Conservation (phyloP, 148 eudicot species). For the Cornus suecica region DNA sequence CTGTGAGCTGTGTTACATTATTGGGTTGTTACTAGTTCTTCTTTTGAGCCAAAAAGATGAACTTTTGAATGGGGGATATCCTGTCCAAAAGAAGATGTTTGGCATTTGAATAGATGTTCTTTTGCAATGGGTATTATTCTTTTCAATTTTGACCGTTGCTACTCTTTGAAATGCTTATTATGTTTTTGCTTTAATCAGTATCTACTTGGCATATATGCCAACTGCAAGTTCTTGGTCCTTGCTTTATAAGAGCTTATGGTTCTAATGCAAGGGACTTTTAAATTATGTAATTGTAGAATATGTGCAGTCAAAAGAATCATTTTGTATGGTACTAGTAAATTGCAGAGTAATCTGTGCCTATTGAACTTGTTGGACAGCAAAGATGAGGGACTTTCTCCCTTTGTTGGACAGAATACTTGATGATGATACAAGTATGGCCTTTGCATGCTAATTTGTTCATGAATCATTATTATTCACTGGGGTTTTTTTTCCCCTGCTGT, state of each 20-base stretch:
- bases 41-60: neutral
- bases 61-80: neutral
- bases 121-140: neutral
- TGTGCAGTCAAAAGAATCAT: conserved; percentile 10
- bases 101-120: neutral
- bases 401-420: too few species aligned
- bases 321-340: conserved; percentile 1
- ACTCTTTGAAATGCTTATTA: neutral
- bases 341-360: neutral
- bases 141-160: neutral
- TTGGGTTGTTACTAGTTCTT: neutral
- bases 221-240: neutral
- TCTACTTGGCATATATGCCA: neutral
- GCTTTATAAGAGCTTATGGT: neutral
- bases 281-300: neutral
- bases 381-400: too few species aligned
- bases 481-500: too few species aligned
- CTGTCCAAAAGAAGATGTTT: neutral
- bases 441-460: too few species aligned
- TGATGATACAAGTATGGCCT: too few species aligned
- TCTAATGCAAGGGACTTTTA: too few species aligned
- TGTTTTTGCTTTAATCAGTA: neutral
- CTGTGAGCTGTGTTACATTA: neutral
- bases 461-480: too few species aligned
- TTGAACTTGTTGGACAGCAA: neutral